Percentiles rank a stretch among this genome's conserved stretches.
Evolutionary conservation across 345 rosid species (phyloP).

Genomic region (Populus simonii): DNA sequence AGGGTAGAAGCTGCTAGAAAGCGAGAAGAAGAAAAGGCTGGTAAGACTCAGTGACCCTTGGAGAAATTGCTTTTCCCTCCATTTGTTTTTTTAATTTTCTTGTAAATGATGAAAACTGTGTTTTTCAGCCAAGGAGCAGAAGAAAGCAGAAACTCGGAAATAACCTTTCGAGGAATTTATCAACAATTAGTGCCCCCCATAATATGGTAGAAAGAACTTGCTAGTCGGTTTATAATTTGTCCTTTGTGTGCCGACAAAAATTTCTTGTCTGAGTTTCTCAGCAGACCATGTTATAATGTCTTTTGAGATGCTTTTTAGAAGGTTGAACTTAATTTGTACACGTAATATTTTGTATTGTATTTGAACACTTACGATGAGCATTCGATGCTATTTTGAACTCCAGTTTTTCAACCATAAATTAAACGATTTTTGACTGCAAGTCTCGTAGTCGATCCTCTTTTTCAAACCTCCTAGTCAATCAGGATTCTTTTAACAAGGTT

Average conservation of each 20-base stretch:
- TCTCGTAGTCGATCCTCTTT: too few species aligned
- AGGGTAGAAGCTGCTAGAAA: slow-evolving; percentile 72
- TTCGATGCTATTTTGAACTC: neutral
- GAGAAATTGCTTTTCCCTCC: neutral
- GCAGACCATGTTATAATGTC: neutral
- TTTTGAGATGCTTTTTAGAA: neutral
- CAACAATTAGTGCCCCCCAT: neutral
- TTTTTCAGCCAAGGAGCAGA: slow-evolving; percentile 58
- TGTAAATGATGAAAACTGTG: neutral
- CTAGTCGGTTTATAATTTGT: slow-evolving; percentile 11
- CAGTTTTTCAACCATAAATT: neutral
- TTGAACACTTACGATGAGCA: neutral
- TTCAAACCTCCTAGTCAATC: too few species aligned
- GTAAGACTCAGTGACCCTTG: slow-evolving; percentile 23
- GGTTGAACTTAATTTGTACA: neutral
- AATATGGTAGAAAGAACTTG: neutral
- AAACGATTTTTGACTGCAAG: too few species aligned
- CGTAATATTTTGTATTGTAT: neutral
- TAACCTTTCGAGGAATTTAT: slow-evolving; percentile 26
- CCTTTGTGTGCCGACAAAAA: neutral
- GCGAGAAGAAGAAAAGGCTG: slow-evolving; percentile 73
- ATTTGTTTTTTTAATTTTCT: neutral
- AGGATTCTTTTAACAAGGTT: too few species aligned
- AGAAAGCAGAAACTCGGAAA: slow-evolving; percentile 60
- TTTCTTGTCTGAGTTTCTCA: neutral